Base-by-base conservation (phyloP, 2,329 filamentous ascomycete species). In the Scleromitrula shiraiana region DNA sequence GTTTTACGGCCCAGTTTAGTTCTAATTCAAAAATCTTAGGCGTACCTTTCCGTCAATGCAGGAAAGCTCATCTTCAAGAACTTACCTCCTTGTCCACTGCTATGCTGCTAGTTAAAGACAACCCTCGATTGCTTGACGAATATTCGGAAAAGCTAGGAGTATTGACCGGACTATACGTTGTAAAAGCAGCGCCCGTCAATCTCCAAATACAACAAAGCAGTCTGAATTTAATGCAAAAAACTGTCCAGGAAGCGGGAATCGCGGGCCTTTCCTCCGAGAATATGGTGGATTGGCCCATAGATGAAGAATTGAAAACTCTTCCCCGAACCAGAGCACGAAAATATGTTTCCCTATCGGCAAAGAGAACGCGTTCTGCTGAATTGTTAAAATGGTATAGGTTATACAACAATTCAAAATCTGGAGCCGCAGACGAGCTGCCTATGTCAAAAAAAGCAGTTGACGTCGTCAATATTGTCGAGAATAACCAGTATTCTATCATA, bases 401-500 rank as follows among this genome's bases (percentile, higher is more conserved):
- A 26, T 7, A 20, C 5, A 10, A 14, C 10, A 15, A 38, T 17
- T 27, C 20, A 24, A 4, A 14, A 23, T 20, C 10, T 40, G 10
- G 14, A 14, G 12, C 10, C 23, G 8, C 12, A 15, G 10, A n/a
- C n/a, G 37, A 27, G 3, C 49, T 97, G 43, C 93, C 93, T 0
- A 88, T 97, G 1, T 96, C 72, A 67, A 84, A 83, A 41, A 94
- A 96, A 70, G 78, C 89, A 43, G 82, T 79, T 41, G 84, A 93
- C 61, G 76, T 98, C 24, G 81, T 96, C 53, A 78, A 93, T 57
- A 90, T 91, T 10, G 84, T 97, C 42, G 74, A 75, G 26, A 70
- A 74, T 3, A 81, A 90, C 59, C 82, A 94, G 64, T 88, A 96
- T 46, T 94, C 88, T 2, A 95, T 98, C 60, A 89, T 97, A 57